A percentile compares a stretch with the other conserved stretches of the same genome.
These are phyloP conservation scores for Flaveria sonorensis DNA, from an alignment of 129 eudicot species.

Conservation along the genomic window DNA sequence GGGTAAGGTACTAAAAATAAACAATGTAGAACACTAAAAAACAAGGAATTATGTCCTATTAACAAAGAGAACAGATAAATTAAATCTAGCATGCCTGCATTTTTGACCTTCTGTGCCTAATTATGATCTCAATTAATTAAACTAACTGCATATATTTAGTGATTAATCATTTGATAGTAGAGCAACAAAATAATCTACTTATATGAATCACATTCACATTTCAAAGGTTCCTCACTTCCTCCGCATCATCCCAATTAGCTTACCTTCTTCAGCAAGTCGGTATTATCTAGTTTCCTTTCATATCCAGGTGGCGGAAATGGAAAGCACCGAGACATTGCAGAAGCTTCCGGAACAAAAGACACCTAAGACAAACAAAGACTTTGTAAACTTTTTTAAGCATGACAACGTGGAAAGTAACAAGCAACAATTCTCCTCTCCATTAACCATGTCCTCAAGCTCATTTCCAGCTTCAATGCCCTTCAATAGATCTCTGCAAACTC, in stretches of 20 bases:
- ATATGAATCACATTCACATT: neutral
- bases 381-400: no score
- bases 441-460: constrained; percentile 81
- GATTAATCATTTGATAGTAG: neutral
- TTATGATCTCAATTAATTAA: neutral
- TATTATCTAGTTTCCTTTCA: constrained; percentile 60
- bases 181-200: neutral
- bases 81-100: neutral
- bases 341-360: constrained; percentile 5
- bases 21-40: no score
- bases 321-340: constrained; percentile 78
- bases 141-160: neutral
- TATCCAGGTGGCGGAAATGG: constrained; percentile 85
- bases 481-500: constrained; percentile 21
- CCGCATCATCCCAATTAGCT: neutral
- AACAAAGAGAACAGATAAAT: neutral
- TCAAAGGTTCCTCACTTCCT: neutral
- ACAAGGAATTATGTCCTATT: no score
- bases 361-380: no score
- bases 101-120: neutral
- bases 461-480: constrained; percentile 52
- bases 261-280: constrained; percentile 62
- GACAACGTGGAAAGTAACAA: constrained; percentile 55
- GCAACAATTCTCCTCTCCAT: constrained; percentile 62
- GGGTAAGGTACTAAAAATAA: neutral